phyloP scores from a whole-genome alignment of 495 filamentous ascomycete genomes.

The Aspergillus baeticus region DNA sequence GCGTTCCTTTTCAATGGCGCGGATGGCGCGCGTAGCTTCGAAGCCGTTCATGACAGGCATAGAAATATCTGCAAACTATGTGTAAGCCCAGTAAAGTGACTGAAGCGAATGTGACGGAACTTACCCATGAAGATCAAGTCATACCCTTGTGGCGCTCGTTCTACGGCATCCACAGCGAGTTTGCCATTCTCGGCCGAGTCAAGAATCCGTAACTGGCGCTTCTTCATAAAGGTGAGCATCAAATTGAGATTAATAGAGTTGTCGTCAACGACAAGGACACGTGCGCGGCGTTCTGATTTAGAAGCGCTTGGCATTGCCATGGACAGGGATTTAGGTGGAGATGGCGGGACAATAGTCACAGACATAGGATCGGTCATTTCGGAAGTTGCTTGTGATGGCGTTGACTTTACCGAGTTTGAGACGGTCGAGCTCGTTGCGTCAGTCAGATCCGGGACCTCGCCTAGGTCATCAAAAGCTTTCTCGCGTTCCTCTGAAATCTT shows the following conservation, averaged over 20 bases:
- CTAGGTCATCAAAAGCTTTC: background rate
- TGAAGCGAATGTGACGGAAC: conserved; percentile 2
- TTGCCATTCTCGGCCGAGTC: conserved; percentile 53
- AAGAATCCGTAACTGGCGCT: conserved; percentile 38
- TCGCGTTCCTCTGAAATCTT: background rate
- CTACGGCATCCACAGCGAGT: conserved; percentile 50
- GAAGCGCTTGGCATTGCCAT: conserved; percentile 6
- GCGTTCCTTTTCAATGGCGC: conserved; percentile 55
- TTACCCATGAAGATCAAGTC: conserved; percentile 59
- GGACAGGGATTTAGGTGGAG: conserved; percentile 2
- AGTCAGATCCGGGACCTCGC: conserved; percentile 12
- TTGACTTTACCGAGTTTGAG: conserved; percentile 10
- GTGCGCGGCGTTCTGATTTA: conserved; percentile 9
- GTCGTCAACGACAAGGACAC: conserved; percentile 69
- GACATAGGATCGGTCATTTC: conserved; percentile 6
- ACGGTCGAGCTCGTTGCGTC: conserved; percentile 8
- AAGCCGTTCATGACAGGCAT: conserved; percentile 80
- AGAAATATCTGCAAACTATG: conserved; percentile 53
- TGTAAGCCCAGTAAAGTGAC: background rate
- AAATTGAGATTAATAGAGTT: conserved; percentile 75
- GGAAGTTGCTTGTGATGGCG: conserved; percentile 11
- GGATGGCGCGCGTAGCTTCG: conserved; percentile 68
- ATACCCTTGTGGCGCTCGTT: conserved; percentile 39
- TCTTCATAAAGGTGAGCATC: conserved; percentile 60
- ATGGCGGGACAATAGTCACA: conserved; percentile 5